Base-by-base conservation (phyloP, 352 stramenopile genomes). In the Pythium dissotocum region DNA sequence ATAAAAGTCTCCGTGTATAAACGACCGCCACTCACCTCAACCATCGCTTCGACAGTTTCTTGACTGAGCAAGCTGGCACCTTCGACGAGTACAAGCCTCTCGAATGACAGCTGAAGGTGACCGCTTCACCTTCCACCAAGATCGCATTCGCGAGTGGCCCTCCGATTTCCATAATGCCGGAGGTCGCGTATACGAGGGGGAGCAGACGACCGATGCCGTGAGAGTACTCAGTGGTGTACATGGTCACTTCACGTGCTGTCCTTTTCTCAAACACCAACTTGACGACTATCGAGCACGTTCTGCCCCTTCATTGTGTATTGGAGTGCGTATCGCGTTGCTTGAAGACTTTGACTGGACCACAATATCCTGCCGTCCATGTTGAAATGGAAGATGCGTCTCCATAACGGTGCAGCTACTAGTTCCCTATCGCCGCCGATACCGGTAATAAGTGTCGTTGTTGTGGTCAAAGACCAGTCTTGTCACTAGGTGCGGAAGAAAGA, bases 331-430 rank as follows among this genome's bases (percentile, higher is more conserved):
- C 60, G 36, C 18, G 51, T 60, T 2, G 52, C 71, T 40, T 74
- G 63, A 2, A 77, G 60, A 18, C 59, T 44, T 6, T 66, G 13
- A 2, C 58, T 60, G 4, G 49, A 65, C 66, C 65, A 70, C 1
- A 75, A 40, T 2, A 74, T 28, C 13, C 63, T 55, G 18, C 66
- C 58, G 30, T 71, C 65, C 66, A 77, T 73, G 48, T 77, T 77
- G 65, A 77, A 77, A 24, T 74, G 71, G 0, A 74, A 42, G 48
- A 77, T 53, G 14, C 63, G n/a, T 49, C 71, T 24, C 71, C 67
- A 77, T 4, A 70, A 12, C 5, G 42, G 26, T 77, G 74, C 8
- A 77, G 35, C 63, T 57, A 77, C 35, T 77, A 67, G n/a, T 77
- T 75, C 12, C 63, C 71, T 2, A 75, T n/a, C n/a, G n/a, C n/a